Base-by-base conservation (phyloP, 2,329 filamentous ascomycete genomes). In the Bipolaris bicolor region DNA sequence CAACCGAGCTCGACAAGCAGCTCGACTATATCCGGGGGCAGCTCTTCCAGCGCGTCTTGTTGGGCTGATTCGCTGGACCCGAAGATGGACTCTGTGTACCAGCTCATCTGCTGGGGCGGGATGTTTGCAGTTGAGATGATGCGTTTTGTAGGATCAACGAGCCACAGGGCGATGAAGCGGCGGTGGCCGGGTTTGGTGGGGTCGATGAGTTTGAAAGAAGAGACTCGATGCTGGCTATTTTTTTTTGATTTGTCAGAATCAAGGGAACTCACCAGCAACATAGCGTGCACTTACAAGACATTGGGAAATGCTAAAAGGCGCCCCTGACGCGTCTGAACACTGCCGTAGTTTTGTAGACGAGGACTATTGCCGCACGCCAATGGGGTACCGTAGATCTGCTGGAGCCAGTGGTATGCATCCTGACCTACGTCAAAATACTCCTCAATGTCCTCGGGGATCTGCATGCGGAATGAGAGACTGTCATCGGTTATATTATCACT, bases 281-380 rank as follows among this genome's bases (percentile, higher is more conserved):
- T 11, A 13, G 18, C 9, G 2, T 7, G 3, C 9, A 55, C 61
- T 55, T 44, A 65, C 63, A 70, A 68, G 7, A 75, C 70, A 55
- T 78, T 88, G 1, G 85, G 84, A 64, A 87, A 88, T 34, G 82
- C 79, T 3, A 88, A 65, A 2, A 86, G 69, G 15, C 85, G 80
- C 2, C 79, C 81, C 40, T 79, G 67, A 0, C 72, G 71, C 0
- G 82, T 84, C 2, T 76, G 58, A 1, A 87, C 79, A 18, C 70
- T 72, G 5, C 53, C 47, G 13, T 86, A 69, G 1, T 76, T 66
- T 62, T 84, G 82, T 24, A 70, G 33, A 43, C 64, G 63, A 5
- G 63, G 57, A 7, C 44, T 41, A 13, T 20, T 39, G 7, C 47
- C 50, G 10, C 20, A n/a, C 1, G 57, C 52, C 20, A 64, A 44